These are phyloP conservation scores for Agrocybe pediades DNA, from an alignment of 768 basidiomycete species.

Conservation along the genomic window DNA sequence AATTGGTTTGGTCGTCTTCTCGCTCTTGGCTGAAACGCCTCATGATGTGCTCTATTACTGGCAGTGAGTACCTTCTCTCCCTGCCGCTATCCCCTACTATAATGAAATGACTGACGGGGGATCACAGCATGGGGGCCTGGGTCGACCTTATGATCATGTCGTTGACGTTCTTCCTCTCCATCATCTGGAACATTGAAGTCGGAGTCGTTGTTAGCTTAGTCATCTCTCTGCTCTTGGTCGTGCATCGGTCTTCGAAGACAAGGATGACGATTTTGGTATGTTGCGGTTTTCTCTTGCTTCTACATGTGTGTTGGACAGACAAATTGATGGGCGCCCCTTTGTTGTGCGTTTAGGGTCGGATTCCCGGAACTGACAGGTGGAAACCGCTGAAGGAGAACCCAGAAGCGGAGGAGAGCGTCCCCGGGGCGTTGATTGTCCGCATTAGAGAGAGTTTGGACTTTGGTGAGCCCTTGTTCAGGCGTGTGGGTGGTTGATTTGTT, in stretches of 20 bases:
- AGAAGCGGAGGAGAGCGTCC: conserved; percentile 76
- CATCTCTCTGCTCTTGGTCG: conserved; percentile 85
- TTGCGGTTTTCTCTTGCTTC: not conserved
- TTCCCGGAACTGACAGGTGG: conserved; percentile 90
- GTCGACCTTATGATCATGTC: conserved; percentile 84
- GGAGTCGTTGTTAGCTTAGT: conserved; percentile 90
- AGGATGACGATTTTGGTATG: conserved; percentile 88
- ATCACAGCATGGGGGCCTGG: conserved; percentile 86
- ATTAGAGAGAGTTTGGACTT: conserved; percentile 93
- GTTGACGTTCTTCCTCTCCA: conserved; percentile 85
- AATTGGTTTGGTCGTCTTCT: conserved; percentile 83
- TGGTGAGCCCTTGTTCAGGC: conserved; percentile 45
- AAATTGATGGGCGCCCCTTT: not conserved
- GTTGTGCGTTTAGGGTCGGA: conserved; percentile 60
- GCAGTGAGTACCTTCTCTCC: conserved; percentile 48
- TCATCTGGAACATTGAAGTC: conserved; percentile 90
- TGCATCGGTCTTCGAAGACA: conserved; percentile 85
- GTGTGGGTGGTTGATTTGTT: not conserved
- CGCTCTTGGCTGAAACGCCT: conserved; percentile 82
- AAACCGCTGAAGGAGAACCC: conserved; percentile 87
- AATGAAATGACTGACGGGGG: conserved; percentile 4
- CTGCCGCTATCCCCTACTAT: not conserved
- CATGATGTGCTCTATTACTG: conserved; percentile 87
- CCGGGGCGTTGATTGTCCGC: conserved; percentile 84
- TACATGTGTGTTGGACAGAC: too few species aligned